Evolutionary conservation across 164 flowering plant species (phyloP).

Genomic region (Amborella trichopoda): DNA sequence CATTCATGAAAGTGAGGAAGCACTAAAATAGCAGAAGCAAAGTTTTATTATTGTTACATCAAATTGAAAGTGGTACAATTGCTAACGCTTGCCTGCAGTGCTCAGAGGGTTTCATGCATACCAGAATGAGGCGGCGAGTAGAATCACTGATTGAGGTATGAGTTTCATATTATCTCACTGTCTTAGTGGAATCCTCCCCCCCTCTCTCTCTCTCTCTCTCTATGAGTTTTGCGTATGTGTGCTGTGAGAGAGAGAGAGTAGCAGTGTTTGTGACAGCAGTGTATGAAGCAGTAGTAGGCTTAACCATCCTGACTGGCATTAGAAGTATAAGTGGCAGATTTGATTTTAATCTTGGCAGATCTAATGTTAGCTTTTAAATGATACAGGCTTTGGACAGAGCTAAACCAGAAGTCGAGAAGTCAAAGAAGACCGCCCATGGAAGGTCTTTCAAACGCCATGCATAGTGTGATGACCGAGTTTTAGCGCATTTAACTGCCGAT

Average conservation of each 20-base stretch:
- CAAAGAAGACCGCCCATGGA: conserved; percentile 11
- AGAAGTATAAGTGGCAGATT: background rate
- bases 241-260: too few relatives aligned
- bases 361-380: background rate
- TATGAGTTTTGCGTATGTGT: background rate
- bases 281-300: background rate
- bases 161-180: too few relatives aligned
- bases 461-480: too few relatives aligned
- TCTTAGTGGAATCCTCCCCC: background rate
- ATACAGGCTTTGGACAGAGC: conserved; percentile 27
- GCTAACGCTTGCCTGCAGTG: conserved; percentile 54
- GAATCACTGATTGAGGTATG: conserved; percentile 92
- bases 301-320: background rate
- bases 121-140: conserved; percentile 96
- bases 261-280: too few relatives aligned
- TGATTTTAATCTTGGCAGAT: background rate
- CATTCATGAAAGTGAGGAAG: too few relatives aligned
- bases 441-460: conserved; percentile 20
- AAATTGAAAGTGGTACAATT: too few relatives aligned
- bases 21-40: too few relatives aligned
- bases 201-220: background rate
- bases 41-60: too few relatives aligned
- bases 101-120: conserved; percentile 98
- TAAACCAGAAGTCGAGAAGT: conserved; percentile 19
- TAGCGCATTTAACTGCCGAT: too few relatives aligned